Evolutionary conservation across 1,284 basidiomycete genomes (phyloP), one percentile per base, ranked within the genome.

Genomic region (Puccinia novopanici): DNA sequence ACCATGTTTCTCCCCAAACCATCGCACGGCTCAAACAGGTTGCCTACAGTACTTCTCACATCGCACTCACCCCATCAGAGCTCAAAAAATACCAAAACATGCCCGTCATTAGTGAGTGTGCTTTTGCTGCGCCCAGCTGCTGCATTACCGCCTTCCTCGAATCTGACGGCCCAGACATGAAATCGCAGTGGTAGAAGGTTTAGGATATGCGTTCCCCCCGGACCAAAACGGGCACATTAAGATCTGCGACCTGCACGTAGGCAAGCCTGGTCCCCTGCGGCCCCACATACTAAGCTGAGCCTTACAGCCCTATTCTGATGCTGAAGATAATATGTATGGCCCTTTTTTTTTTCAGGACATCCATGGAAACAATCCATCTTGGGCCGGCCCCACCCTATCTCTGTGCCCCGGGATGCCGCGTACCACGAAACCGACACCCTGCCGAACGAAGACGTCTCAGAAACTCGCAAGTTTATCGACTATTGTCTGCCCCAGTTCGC

Each of bases 131-230:
- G 17, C 50, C 22, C 30, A 40, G 63, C 34, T n/a, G 17, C 34
- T 30, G 6, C 15, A 40, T 15, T 10, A 19, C 13, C 48, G 5
- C 50, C 3, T 34, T 37, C 27, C 22, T 54, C n/a, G 42, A 52
- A 22, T 67, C n/a, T 77, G 15, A 54, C 63, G 30, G n/a, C 17
- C 4, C 27, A 45, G n/a, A 52, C 22, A 37, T 67, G n/a, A 45
- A 42, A 22, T n/a, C 19, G 22, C 27, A 78, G 76, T 70, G 48
- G 17, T 78, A 27, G 76, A 78, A 50, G 76, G 52, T 22, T 34
- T 78, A 19, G 76, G 76, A 55, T 78, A 78, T 55, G 55, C 76
- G 24, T 78, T 78, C 45, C 76, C 76, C 50, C 76, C 76, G 24
- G 76, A 78, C 22, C 59, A 50, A 30, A 70, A 70, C 61, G 76